These are phyloP conservation scores for Aspergillus pseudoviridinutans DNA, from an alignment of 2,329 filamentous ascomycete genomes.

Conservation along the genomic window DNA sequence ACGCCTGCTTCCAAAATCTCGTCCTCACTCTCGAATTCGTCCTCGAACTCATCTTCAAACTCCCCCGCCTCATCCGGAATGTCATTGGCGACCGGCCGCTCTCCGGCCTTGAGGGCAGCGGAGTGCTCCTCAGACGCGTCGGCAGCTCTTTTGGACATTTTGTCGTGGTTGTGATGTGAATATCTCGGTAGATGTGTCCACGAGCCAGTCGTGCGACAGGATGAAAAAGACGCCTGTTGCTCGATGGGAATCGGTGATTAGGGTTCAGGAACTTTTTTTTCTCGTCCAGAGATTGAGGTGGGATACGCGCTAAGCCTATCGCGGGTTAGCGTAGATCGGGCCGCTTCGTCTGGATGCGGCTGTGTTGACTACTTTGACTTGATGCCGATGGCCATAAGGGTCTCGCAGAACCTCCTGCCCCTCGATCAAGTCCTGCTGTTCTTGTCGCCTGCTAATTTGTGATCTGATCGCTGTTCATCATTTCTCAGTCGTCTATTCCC, in stretches of 20 bases:
- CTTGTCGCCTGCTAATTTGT: background rate
- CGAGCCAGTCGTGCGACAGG: conserved; percentile 20
- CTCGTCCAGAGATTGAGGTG: conserved; percentile 21
- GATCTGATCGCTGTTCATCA: background rate
- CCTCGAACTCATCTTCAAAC: conserved; percentile 79
- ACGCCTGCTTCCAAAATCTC: conserved; percentile 93
- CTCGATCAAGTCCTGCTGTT: background rate
- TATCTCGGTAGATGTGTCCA: conserved; percentile 6
- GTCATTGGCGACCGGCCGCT: conserved; percentile 50
- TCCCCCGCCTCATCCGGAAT: conserved; percentile 56
- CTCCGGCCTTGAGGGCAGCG: conserved; percentile 58
- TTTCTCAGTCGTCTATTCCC: background rate
- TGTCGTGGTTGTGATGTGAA: conserved; percentile 13
- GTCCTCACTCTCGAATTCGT: conserved; percentile 91
- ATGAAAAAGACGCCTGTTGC: conserved; percentile 10
- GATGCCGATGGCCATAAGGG: background rate
- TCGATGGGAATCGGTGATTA: conserved; percentile 7
- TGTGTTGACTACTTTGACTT: conserved; percentile 8
- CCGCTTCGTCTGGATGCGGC: conserved; percentile 10
- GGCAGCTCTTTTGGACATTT: conserved; percentile 59
- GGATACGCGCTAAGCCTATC: conserved; percentile 29
- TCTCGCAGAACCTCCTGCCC: background rate
- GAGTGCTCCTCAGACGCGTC: conserved; percentile 49
- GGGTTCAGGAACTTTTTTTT: conserved; percentile 28
- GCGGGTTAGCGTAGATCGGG: conserved; percentile 30